Percentiles rank a stretch among this genome's conserved stretches.
phyloP scores from a whole-genome alignment of 768 basidiomycete species.

The Crepidotus variabilis region DNA sequence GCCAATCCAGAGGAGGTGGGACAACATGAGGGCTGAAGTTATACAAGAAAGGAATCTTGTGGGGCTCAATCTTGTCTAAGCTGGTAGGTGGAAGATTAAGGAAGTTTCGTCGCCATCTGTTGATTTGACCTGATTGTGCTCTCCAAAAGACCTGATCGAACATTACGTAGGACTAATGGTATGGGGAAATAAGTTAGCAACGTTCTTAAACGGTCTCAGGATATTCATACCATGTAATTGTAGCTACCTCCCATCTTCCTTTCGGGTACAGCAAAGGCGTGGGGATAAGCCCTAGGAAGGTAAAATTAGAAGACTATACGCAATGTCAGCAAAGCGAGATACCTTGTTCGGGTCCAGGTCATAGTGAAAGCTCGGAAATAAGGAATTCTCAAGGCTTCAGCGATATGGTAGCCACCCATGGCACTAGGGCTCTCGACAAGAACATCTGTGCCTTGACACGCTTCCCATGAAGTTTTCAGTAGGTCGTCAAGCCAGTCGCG shows the following conservation, averaged over 20 bases:
- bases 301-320: conserved; percentile 3
- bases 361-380: conserved; percentile 97
- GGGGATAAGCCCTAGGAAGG: conserved; percentile 80
- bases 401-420: conserved; percentile 97
- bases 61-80: conserved; percentile 93
- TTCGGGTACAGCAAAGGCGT: conserved; percentile 97
- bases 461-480: conserved; percentile 92
- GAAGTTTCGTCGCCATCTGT: conserved; percentile 83
- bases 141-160: conserved; percentile 99
- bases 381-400: conserved; percentile 89
- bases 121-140: conserved; percentile 90
- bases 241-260: conserved; percentile 97
- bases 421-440: conserved; percentile 94
- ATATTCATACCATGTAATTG: conserved; percentile 83
- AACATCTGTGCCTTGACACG: conserved; percentile 91
- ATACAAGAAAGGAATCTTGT: conserved; percentile 97
- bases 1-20: conserved; percentile 95
- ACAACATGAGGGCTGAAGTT: conserved; percentile 93
- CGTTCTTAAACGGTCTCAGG: background rate
- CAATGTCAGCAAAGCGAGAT: conserved; percentile 4
- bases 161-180: conserved; percentile 80
- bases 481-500: conserved; percentile 98
- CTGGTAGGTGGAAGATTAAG: conserved; percentile 77
- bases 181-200: background rate
- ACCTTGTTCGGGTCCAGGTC: conserved; percentile 96